Percentiles rank a stretch among this genome's conserved stretches.
Conservation (phyloP, 306 rosid genomes). For the Pterocarpus santalinus region DNA sequence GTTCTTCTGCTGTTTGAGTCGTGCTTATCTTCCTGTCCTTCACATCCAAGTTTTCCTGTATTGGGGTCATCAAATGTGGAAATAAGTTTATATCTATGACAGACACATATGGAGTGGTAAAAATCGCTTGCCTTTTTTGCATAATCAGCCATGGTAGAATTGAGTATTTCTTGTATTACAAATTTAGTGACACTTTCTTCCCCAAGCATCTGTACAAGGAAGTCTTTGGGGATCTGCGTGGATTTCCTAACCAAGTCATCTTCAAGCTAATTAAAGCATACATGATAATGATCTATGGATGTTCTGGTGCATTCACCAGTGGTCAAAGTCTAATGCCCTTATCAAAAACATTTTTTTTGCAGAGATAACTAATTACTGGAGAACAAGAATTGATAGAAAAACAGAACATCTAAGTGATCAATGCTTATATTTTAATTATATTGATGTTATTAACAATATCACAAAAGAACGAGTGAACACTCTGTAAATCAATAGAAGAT, state of each 20-base stretch:
- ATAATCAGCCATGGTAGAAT: slow-evolving; percentile 77
- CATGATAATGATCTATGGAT: slow-evolving; percentile 26
- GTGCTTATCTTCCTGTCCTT: slow-evolving; percentile 81
- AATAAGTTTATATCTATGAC: slow-evolving; percentile 8
- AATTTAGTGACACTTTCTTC: slow-evolving; percentile 79
- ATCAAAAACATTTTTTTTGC: neutral
- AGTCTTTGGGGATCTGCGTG: slow-evolving; percentile 77
- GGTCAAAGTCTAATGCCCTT: neutral
- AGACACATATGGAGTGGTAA: slow-evolving; percentile 22
- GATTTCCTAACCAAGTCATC: slow-evolving; percentile 42
- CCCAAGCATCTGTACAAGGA: slow-evolving; percentile 77
- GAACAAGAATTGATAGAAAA: slow-evolving; percentile 31
- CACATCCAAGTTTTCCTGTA: slow-evolving; percentile 79
- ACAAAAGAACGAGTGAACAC: neutral
- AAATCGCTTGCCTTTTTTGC: slow-evolving; percentile 63
- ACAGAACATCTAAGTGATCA: neutral
- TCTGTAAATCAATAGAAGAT: neutral
- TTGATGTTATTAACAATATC: slow-evolving; percentile 2
- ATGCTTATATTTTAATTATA: slow-evolving; percentile 6
- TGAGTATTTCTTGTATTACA: slow-evolving; percentile 83
- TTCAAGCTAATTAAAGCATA: slow-evolving; percentile 32
- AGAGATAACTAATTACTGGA: neutral
- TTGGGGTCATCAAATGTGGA: slow-evolving; percentile 17
- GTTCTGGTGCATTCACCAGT: slow-evolving; percentile 7
- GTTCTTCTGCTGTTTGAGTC: slow-evolving; percentile 70